A percentile compares a stretch with the other conserved stretches of the same genome.
Conservation (phyloP, 768 basidiomycete genomes). For the Dioszegia aurantiaca region DNA sequence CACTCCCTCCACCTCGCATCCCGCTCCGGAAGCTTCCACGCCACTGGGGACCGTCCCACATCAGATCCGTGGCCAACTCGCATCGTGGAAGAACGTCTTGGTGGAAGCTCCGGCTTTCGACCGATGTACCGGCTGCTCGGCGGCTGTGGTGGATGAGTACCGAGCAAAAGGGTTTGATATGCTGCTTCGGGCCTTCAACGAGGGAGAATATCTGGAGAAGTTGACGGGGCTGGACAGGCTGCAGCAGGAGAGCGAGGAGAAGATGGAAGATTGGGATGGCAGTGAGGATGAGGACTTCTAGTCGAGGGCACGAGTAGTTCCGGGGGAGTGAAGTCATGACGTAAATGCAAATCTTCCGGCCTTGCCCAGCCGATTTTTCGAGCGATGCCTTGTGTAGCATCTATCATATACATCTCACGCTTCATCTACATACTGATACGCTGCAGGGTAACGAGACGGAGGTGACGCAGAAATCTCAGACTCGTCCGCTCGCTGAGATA, state of each 20-base stretch:
- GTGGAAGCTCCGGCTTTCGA: conserved; percentile 84
- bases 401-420: no score
- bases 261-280: conserved; percentile 74
- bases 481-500: no score
- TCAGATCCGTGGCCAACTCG: conserved; percentile 85
- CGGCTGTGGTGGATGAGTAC: conserved; percentile 80
- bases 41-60: conserved; percentile 84
- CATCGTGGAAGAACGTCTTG: conserved; percentile 77
- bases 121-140: conserved; percentile 85
- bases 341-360: background rate
- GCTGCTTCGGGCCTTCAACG: conserved; percentile 77
- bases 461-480: no score
- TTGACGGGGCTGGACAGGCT: conserved; percentile 77
- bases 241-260: conserved; percentile 70
- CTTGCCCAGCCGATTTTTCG: conserved; percentile 3
- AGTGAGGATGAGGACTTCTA: conserved; percentile 32
- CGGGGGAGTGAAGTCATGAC: background rate
- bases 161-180: conserved; percentile 74
- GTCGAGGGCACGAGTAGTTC: background rate
- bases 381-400: background rate
- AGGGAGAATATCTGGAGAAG: conserved; percentile 67
- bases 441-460: no score
- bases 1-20: conserved; percentile 3
- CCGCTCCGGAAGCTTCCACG: conserved; percentile 38
- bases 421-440: no score